Conservation (phyloP, 495 filamentous ascomycete species). For the Articulospora tetracladia region DNA sequence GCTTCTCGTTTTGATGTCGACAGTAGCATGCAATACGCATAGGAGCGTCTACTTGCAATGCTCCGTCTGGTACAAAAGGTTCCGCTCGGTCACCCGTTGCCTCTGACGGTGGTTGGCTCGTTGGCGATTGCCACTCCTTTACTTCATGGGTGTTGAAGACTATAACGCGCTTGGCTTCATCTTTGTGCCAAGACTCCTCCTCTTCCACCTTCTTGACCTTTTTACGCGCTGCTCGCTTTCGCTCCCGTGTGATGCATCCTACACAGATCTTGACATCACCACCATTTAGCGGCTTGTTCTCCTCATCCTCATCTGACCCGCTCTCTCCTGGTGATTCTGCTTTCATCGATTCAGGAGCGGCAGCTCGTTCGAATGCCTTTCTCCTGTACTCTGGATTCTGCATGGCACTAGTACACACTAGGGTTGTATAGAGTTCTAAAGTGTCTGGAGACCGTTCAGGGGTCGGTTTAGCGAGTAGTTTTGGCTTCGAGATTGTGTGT, state of each 20-base stretch:
- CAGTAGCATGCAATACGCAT: constrained; percentile 99
- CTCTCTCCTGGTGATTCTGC: constrained; percentile 6
- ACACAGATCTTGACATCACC: constrained; percentile 84
- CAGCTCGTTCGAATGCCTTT: constrained; percentile 65
- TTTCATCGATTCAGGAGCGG: constrained; percentile 13
- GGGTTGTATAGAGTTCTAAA: constrained; percentile 72
- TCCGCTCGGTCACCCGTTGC: constrained; percentile 30
- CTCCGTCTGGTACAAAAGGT: constrained; percentile 49
- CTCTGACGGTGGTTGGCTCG: constrained; percentile 30
- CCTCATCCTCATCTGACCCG: constrained; percentile 39
- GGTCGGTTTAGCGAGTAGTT: constrained; percentile 67
- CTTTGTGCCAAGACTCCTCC: constrained; percentile 71
- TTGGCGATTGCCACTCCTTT: constrained; percentile 72
- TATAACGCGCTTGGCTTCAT: constrained; percentile 76
- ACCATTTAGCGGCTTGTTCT: constrained; percentile 72
- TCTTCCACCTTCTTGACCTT: constrained; percentile 84
- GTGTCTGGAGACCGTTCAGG: constrained; percentile 61
- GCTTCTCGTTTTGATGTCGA: constrained; percentile 86
- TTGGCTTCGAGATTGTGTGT: constrained; percentile 87
- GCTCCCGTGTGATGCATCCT: constrained; percentile 79
- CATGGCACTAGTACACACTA: constrained; percentile 96
- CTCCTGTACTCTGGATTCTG: constrained; percentile 56
- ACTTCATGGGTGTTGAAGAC: constrained; percentile 93
- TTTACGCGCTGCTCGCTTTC: constrained; percentile 85
- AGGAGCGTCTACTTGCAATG: constrained; percentile 72